Base-by-base conservation (phyloP, 768 basidiomycete genomes). In the Suillus placidus region DNA sequence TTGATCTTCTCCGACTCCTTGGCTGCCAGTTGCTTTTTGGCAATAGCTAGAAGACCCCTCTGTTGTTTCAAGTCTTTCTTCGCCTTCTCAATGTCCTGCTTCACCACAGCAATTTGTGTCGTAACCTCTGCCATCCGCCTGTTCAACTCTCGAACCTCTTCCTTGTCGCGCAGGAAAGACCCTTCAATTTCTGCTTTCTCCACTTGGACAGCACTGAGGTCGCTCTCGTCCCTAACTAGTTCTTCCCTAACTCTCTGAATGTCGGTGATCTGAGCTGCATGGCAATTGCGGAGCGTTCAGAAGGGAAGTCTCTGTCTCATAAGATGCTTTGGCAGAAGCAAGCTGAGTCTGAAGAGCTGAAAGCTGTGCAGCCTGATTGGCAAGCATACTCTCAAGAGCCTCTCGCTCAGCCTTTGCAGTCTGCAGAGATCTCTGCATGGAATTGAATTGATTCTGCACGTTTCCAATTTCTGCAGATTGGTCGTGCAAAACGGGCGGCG, bases 11-110 rank as follows among this genome's bases (percentile, higher is more conserved):
- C 92, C 0, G 84, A 81, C 75, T 99, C 97, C 67, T 93, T 91
- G 6, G 91, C 87, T 32, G 85, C 85, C 34, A 99, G 81, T 80
- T 99, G 97, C 77, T 99, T 99, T 81, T 90, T 91, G 6, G 94
- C 93, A 74, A 99, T 97, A 6, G 95, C 95, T 30, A 97, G 83
- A 68, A 97, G 83, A 12, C 97, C 97, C 76, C 94, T 98, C 80
- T 98, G 96, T 73, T 97, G 94, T 76, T 97, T 91, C 2, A 92
- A 94, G 61, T 98, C 96, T 79, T 93, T 99, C 81, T 89, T 95
- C 47, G 85, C 76, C 80, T 92, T 95, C 77, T 99, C 97, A 23
- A 95, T 80, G 67, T 93, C 89, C 13, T 78, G 80, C 76, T 92
- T 95, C 61, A 90, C 75, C 12, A 80, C 73, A 55, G 91, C 87